These are phyloP conservation scores for Xylaria sp. DNA, from an alignment of 2,329 filamentous ascomycete species.

Conservation along the genomic window DNA sequence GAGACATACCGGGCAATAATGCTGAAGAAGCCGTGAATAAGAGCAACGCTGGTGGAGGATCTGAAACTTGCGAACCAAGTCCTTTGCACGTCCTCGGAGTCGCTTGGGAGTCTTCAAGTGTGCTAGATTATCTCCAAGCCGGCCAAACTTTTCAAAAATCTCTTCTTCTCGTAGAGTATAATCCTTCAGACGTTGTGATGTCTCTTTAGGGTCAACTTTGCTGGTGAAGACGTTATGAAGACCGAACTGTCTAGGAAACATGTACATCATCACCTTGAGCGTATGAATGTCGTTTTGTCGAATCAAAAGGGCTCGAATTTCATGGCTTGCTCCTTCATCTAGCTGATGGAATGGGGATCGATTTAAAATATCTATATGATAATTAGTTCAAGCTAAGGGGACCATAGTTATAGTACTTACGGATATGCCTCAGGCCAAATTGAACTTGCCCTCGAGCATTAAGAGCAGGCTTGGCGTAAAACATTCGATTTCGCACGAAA, in stretches of 20 bases:
- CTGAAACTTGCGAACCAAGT: slow-evolving; percentile 75
- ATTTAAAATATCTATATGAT: slow-evolving; percentile 79
- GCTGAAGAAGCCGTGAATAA: slow-evolving; percentile 78
- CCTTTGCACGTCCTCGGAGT: slow-evolving; percentile 69
- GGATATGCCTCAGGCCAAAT: slow-evolving; percentile 82
- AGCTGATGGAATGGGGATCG: slow-evolving; percentile 61
- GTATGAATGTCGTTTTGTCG: slow-evolving; percentile 62
- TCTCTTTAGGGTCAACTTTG: slow-evolving; percentile 70
- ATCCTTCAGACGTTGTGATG: slow-evolving; percentile 79
- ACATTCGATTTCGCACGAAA: slow-evolving; percentile 84
- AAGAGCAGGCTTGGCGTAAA: slow-evolving; percentile 81
- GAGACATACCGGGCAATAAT: slow-evolving; percentile 76
- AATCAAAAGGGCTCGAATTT: slow-evolving; percentile 17
- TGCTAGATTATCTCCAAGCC: slow-evolving; percentile 41
- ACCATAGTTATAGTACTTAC: slow-evolving; percentile 62
- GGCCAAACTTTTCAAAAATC: slow-evolving; percentile 61
- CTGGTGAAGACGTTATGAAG: slow-evolving; percentile 93
- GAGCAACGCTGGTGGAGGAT: slow-evolving; percentile 77
- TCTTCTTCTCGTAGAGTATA: slow-evolving; percentile 88
- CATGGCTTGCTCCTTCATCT: slow-evolving; percentile 23
- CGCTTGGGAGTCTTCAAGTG: slow-evolving; percentile 67
- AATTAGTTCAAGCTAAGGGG: slow-evolving; percentile 21
- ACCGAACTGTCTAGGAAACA: slow-evolving; percentile 91
- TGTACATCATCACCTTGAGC: slow-evolving; percentile 83
- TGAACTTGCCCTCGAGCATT: slow-evolving; percentile 74